Percentiles rank a stretch among this genome's conserved stretches.
Evolutionary conservation across 2,329 filamentous ascomycete species (phyloP).

Genomic region (Aspergillus chevalieri): DNA sequence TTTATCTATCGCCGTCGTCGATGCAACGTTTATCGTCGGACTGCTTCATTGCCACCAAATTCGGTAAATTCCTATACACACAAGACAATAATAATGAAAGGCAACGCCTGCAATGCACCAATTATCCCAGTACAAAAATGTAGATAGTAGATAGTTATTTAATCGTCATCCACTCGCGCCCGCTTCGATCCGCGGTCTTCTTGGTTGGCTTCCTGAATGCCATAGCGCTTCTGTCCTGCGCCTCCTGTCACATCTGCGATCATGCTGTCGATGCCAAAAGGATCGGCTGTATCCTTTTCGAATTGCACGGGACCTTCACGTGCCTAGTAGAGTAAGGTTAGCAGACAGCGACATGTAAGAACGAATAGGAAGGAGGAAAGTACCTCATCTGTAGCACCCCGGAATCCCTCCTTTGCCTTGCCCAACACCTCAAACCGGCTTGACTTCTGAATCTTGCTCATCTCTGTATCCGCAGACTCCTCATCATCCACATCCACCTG

Average conservation of each 20-base stretch:
- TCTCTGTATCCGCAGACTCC: conserved; percentile 70
- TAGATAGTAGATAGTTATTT: conserved; percentile 6
- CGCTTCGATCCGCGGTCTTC: conserved; percentile 54
- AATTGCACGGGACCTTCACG: conserved; percentile 93
- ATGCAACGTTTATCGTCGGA: no score
- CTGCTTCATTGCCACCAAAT: no score
- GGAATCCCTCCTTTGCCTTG: conserved; percentile 76
- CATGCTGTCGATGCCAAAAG: conserved; percentile 92
- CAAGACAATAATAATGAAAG: background rate
- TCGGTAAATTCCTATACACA: no score
- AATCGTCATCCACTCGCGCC: conserved; percentile 69
- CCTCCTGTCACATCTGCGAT: conserved; percentile 67
- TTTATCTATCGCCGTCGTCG: no score
- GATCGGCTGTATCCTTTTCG: conserved; percentile 79
- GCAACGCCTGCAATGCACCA: conserved; percentile 27
- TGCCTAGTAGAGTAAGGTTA: conserved; percentile 41
- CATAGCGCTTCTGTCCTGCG: conserved; percentile 43
- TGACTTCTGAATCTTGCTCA: conserved; percentile 80
- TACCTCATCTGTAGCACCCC: conserved; percentile 62
- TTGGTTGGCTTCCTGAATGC: conserved; percentile 36
- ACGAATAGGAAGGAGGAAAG: background rate
- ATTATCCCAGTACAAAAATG: conserved; percentile 3
- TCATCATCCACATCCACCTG: conserved; percentile 69
- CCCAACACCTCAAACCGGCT: conserved; percentile 86
- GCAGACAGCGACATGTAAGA: background rate